Percentiles rank a stretch among this genome's conserved stretches.
Evolutionary conservation across 2,329 filamentous ascomycete species (phyloP).

Genomic region (Colletotrichum liriopes): DNA sequence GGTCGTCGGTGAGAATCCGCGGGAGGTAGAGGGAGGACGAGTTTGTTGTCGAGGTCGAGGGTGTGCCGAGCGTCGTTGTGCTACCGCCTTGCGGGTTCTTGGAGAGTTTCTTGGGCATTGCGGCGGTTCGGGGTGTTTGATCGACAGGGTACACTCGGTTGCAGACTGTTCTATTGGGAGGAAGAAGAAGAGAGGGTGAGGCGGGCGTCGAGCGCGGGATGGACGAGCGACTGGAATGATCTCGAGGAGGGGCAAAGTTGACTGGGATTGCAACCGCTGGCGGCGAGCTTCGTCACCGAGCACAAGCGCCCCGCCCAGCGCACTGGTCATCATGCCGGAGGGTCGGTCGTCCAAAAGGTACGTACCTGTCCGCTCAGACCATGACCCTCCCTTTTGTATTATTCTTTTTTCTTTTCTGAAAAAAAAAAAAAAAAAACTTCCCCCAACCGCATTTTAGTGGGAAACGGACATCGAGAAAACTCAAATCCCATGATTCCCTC

Average conservation of each 20-base stretch:
- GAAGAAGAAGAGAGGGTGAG: neutral
- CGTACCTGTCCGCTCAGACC: neutral
- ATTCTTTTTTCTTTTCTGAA: no score
- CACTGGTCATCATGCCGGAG: conserved; percentile 4
- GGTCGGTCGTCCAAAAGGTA: neutral
- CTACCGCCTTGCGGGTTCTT: conserved; percentile 44
- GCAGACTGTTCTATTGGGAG: neutral
- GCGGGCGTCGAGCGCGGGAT: neutral
- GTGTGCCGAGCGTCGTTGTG: conserved; percentile 47
- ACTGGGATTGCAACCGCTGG: conserved; percentile 11
- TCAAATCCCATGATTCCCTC: neutral
- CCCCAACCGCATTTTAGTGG: no score
- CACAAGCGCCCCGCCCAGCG: neutral
- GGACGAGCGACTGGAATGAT: neutral
- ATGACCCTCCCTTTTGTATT: no score
- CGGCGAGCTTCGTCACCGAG: conserved; percentile 18
- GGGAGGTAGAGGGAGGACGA: conserved; percentile 52
- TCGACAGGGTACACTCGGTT: neutral
- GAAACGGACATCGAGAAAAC: neutral
- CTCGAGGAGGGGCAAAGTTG: conserved; percentile 20
- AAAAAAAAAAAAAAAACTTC: no score
- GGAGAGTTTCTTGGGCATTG: conserved; percentile 54
- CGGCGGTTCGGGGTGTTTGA: neutral
- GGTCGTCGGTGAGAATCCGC: conserved; percentile 65
- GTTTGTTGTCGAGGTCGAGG: conserved; percentile 45